Conservation (phyloP, 2,329 filamentous ascomycete genomes). For the Penicillium fuscoglaucum region DNA sequence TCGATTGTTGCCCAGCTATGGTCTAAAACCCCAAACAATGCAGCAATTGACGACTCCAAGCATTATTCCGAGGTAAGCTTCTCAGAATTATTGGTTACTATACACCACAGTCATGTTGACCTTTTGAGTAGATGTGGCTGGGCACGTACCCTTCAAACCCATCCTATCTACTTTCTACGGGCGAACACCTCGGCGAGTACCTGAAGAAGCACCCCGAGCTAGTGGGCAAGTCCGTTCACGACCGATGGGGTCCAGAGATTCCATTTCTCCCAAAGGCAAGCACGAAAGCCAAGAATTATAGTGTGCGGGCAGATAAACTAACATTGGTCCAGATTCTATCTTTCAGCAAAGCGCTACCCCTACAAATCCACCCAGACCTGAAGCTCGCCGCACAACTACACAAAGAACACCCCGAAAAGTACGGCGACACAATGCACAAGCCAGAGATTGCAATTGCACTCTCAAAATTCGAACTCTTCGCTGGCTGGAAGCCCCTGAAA, state of each 20-base stretch:
- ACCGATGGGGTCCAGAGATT: slow-evolving; percentile 64
- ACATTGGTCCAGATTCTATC: slow-evolving; percentile 59
- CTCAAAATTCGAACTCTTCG: slow-evolving; percentile 71
- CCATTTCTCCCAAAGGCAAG: slow-evolving; percentile 70
- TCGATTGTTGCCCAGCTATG: slow-evolving; percentile 68
- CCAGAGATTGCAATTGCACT: slow-evolving; percentile 76
- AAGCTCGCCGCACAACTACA: slow-evolving; percentile 65
- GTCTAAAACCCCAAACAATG: slow-evolving; percentile 62
- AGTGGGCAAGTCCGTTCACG: slow-evolving; percentile 61
- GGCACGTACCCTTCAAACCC: slow-evolving; percentile 72
- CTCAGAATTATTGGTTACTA: background rate
- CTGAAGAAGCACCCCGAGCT: slow-evolving; percentile 64
- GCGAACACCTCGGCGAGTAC: slow-evolving; percentile 64
- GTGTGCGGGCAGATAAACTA: background rate
- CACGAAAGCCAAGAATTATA: background rate
- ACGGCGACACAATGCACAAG: slow-evolving; percentile 74
- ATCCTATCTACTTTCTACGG: slow-evolving; percentile 62
- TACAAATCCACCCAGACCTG: slow-evolving; percentile 75
- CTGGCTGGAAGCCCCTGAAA: slow-evolving; percentile 67
- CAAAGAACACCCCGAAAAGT: slow-evolving; percentile 62
- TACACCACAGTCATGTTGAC: background rate
- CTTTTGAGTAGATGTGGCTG: slow-evolving; percentile 64
- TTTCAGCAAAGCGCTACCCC: slow-evolving; percentile 70
- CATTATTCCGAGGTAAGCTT: slow-evolving; percentile 60
- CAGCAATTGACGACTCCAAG: slow-evolving; percentile 64